Conservation (phyloP, 2,329 filamentous ascomycete genomes). For the Pyrenochaeta sp. region DNA sequence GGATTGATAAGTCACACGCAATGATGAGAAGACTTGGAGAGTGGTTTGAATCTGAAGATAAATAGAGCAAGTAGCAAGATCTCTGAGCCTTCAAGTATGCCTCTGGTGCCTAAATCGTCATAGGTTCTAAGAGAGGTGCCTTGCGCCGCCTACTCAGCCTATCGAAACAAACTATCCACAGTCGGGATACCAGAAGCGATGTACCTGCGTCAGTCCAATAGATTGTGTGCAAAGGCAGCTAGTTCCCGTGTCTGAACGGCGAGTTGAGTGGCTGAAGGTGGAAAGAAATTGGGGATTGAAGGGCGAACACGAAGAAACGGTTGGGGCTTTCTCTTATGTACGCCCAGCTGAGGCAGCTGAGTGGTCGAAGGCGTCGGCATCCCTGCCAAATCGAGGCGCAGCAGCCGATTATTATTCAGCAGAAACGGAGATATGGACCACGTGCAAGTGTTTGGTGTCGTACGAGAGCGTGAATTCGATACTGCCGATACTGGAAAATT, state of each 20-base stretch:
- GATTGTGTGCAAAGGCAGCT: background rate
- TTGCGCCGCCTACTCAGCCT: conserved; percentile 11
- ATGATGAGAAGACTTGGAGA: background rate
- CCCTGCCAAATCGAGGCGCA: conserved; percentile 7
- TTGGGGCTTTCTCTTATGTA: background rate
- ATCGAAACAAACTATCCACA: conserved; percentile 7
- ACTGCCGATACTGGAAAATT: too few relatives aligned
- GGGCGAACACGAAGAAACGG: background rate
- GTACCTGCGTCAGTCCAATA: conserved; percentile 6
- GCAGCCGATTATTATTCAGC: conserved; percentile 5
- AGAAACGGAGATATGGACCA: conserved; percentile 1
- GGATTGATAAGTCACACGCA: background rate
- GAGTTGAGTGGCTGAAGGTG: too few relatives aligned
- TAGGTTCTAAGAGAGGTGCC: conserved; percentile 12
- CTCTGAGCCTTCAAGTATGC: conserved; percentile 3
- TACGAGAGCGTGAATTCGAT: conserved; percentile 1
- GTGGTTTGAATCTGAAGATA: background rate
- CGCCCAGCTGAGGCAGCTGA: conserved; percentile 3
- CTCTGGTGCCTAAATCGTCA: conserved; percentile 15
- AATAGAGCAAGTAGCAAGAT: background rate
- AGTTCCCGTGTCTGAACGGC: background rate
- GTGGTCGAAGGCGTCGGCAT: conserved; percentile 6
- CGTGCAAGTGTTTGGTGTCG: background rate
- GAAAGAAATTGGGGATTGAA: background rate
- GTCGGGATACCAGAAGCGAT: conserved; percentile 5